These are phyloP conservation scores for Selaginella moellendorffii DNA, from an alignment of 75 land plant species.

Conservation along the genomic window DNA sequence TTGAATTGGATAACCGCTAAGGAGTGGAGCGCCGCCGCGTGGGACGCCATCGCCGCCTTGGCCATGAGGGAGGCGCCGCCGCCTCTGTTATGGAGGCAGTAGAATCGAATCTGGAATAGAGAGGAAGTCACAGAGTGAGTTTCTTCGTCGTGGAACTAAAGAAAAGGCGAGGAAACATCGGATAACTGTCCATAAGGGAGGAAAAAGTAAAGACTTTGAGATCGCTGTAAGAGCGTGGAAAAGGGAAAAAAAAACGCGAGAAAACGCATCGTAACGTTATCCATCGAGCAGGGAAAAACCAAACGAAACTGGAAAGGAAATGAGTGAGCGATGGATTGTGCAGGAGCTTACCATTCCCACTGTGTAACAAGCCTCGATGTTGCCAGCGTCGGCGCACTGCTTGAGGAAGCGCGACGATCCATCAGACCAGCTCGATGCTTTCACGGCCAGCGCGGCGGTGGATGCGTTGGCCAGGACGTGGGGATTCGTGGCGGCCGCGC, in stretches of 20 bases:
- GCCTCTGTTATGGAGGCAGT: constrained; percentile 37
- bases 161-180: background rate
- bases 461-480: constrained; percentile 33
- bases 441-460: constrained; percentile 21
- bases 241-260: background rate
- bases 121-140: background rate
- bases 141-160: background rate
- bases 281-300: background rate
- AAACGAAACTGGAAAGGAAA: background rate
- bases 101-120: constrained; percentile 47
- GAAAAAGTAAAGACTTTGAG: too few relatives aligned
- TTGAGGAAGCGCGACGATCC: constrained; percentile 44
- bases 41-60: constrained; percentile 60
- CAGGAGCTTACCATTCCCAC: constrained; percentile 47
- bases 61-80: constrained; percentile 68
- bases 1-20: constrained; percentile 79
- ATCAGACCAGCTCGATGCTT: constrained; percentile 47
- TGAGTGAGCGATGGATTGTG: background rate
- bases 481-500: constrained; percentile 27
- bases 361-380: constrained; percentile 49
- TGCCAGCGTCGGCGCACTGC: constrained; percentile 49
- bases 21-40: constrained; percentile 71
- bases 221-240: too few relatives aligned
- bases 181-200: too few relatives aligned
- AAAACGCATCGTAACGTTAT: background rate